Conservation (phyloP, 2,329 filamentous ascomycete genomes). For the Trichoderma citrinoviride region DNA sequence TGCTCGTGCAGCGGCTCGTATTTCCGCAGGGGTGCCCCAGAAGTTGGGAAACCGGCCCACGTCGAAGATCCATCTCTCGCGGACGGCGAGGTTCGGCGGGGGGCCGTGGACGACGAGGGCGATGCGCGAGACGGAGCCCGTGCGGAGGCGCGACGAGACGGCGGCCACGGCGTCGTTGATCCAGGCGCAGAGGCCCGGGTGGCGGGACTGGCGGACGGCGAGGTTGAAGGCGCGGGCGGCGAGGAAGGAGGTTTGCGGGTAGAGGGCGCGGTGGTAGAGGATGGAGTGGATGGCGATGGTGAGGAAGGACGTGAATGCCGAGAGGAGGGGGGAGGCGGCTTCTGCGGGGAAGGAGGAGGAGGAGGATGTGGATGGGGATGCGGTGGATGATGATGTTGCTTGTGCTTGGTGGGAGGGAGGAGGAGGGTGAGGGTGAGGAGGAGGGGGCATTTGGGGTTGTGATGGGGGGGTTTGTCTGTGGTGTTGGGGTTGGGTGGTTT, state of each 20-base stretch:
- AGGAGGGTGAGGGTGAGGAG: not conserved
- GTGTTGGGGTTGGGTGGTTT: not conserved
- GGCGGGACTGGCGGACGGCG: conserved; percentile 78
- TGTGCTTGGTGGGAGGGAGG: conserved; percentile 16
- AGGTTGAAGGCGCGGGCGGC: conserved; percentile 79
- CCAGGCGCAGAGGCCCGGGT: conserved; percentile 83
- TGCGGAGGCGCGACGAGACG: conserved; percentile 66
- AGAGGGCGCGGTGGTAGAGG: conserved; percentile 77
- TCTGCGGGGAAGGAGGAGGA: conserved; percentile 37
- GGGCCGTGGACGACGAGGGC: conserved; percentile 48
- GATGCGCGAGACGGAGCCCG: conserved; percentile 47
- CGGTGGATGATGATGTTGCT: not conserved
- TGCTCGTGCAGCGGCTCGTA: too few species aligned
- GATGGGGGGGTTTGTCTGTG: not conserved
- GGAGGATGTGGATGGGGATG: conserved; percentile 18
- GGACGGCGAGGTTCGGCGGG: conserved; percentile 39
- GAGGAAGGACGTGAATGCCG: conserved; percentile 74
- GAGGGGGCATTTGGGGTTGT: not conserved
- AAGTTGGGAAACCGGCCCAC: conserved; percentile 48
- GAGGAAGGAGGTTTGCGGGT: conserved; percentile 75
- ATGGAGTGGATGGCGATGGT: conserved; percentile 82
- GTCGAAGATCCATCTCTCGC: conserved; percentile 63
- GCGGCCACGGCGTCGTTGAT: conserved; percentile 76
- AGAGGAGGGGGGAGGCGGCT: conserved; percentile 51
- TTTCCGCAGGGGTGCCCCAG: conserved; percentile 13